These are phyloP conservation scores for Cutaneotrichosporon dermatis DNA, from an alignment of 1,284 basidiomycete species.

Conservation along the genomic window DNA sequence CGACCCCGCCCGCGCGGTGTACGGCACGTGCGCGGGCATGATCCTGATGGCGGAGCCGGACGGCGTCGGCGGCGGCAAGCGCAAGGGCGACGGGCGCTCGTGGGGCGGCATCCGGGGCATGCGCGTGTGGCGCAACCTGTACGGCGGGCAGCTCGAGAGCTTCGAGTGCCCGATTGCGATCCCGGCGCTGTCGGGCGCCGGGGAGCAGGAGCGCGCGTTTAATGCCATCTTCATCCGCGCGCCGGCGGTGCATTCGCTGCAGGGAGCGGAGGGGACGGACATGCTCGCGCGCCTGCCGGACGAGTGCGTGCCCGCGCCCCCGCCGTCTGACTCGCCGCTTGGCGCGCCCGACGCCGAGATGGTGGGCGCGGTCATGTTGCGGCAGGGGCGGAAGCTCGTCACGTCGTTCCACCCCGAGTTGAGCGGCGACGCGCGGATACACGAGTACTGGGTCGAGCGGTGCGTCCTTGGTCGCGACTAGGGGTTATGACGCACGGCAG, in stretches of 20 bases:
- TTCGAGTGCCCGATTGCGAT: constrained; percentile 77
- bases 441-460: constrained; percentile 56
- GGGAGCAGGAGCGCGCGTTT: constrained; percentile 56
- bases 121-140: constrained; percentile 72
- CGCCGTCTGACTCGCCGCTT: constrained; percentile 37
- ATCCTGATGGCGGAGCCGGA: constrained; percentile 72
- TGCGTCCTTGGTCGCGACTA: constrained; percentile 35
- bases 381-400: constrained; percentile 76
- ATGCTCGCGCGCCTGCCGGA: constrained; percentile 64
- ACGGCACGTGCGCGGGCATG: constrained; percentile 97
- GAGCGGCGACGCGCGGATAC: constrained; percentile 79
- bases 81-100: constrained; percentile 21
- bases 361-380: constrained; percentile 74
- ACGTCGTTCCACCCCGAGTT: constrained; percentile 96
- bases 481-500: neutral
- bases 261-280: constrained; percentile 3
- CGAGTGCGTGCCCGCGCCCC: constrained; percentile 55
- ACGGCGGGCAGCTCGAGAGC: constrained; percentile 71
- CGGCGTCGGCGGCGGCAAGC: constrained; percentile 66
- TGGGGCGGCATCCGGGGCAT: constrained; percentile 72
- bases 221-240: constrained; percentile 93
- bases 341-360: constrained; percentile 48
- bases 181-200: constrained; percentile 59
- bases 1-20: constrained; percentile 64
- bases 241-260: constrained; percentile 52